Evolutionary conservation across 257 asterid genomes (phyloP).

Genomic region (Nicotiana undulata): DNA sequence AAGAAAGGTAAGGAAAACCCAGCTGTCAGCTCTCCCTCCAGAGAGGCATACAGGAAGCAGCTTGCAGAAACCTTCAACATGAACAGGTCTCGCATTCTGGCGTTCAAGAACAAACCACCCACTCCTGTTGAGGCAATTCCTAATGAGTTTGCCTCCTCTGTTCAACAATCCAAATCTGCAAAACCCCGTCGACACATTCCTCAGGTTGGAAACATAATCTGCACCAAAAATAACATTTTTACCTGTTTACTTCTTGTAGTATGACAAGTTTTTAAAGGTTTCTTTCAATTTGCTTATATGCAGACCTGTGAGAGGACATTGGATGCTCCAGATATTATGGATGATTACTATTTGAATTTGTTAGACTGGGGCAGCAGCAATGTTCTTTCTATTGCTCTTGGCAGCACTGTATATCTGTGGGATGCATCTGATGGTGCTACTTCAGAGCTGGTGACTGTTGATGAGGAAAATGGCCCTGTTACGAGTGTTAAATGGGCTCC

Average conservation of each 20-base stretch:
- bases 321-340: slow-evolving; percentile 87
- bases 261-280: background rate
- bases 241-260: background rate
- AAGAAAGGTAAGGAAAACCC: slow-evolving; percentile 91
- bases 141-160: slow-evolving; percentile 31
- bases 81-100: slow-evolving; percentile 77
- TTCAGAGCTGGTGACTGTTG: slow-evolving; percentile 71
- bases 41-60: slow-evolving; percentile 77
- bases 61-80: slow-evolving; percentile 84
- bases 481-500: slow-evolving; percentile 97
- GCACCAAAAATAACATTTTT: background rate
- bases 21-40: slow-evolving; percentile 50
- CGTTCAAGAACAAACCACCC: slow-evolving; percentile 91
- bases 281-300: slow-evolving; percentile 4
- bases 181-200: slow-evolving; percentile 82
- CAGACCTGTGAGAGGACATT: slow-evolving; percentile 93
- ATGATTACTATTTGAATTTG: slow-evolving; percentile 82
- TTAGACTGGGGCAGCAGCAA: slow-evolving; percentile 94
- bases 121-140: slow-evolving; percentile 53
- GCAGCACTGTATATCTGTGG: slow-evolving; percentile 76
- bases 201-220: slow-evolving; percentile 43
- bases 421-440: slow-evolving; percentile 75
- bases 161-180: slow-evolving; percentile 44
- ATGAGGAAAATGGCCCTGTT: slow-evolving; percentile 80
- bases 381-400: slow-evolving; percentile 88